Percentiles rank a stretch among this genome's conserved stretches.
phyloP scores from a whole-genome alignment of 1,139 yeast species.

The Yamadazyma buinensis region DNA sequence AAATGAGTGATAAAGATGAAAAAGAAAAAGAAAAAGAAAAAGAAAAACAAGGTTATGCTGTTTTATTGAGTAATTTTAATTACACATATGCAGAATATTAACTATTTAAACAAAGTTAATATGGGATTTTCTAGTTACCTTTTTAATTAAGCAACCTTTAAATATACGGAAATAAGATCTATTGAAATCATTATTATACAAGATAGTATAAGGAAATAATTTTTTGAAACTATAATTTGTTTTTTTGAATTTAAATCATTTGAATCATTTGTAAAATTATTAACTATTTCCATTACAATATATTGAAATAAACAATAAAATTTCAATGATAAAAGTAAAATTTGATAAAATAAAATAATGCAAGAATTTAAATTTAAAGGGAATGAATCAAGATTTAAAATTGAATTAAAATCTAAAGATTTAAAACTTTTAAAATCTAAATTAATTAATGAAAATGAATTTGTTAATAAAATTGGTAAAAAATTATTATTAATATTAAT shows the following conservation, averaged over 20 bases:
- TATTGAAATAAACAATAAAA: conserved; percentile 25
- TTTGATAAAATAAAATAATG: no score
- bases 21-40: background rate
- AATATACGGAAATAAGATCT: background rate
- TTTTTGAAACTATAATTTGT: conserved; percentile 1
- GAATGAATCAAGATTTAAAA: no score
- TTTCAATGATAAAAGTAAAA: conserved; percentile 19
- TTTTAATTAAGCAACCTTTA: background rate
- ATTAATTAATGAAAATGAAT: conserved; percentile 22
- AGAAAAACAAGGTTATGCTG: background rate
- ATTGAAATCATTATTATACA: conserved; percentile 3
- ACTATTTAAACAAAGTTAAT: no score
- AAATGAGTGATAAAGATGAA: background rate
- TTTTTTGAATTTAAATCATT: no score
- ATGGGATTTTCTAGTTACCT: no score
- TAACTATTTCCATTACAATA: conserved; percentile 11
- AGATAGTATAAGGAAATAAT: conserved; percentile 3
- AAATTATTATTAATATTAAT: conserved; percentile 21
- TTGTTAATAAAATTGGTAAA: conserved; percentile 26
- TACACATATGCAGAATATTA: conserved; percentile 4
- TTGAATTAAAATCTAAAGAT: background rate
- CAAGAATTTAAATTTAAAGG: no score
- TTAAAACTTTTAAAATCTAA: conserved; percentile 15
- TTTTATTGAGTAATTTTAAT: conserved; percentile 1
- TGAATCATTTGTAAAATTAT: conserved; percentile 8